Evolutionary conservation across 257 asterid genomes (phyloP), one percentile per base, ranked within the genome.

Genomic region (Nicotiana knightiana): DNA sequence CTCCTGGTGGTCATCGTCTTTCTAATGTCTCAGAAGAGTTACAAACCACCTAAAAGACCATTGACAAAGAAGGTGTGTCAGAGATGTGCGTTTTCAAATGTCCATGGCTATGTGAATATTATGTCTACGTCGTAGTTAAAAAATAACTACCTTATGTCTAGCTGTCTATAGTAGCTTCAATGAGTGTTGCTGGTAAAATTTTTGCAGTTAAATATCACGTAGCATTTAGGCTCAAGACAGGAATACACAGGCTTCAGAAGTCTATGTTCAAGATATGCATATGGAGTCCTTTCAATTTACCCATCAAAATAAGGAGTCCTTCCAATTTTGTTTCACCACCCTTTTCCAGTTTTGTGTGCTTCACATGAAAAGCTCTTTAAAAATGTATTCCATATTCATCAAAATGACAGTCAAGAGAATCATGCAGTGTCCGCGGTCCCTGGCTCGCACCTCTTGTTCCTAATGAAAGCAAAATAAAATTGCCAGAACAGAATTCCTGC

Each of bases 21-120:
- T 86, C 94, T 96, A 85, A 88, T 96, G 16, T 90, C 97, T 48
- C 98, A 93, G 82, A 94, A 92, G 83, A 94, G 98, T 91, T 96
- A 96, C 87, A 93, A 90, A 88, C 99, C 99, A 82, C 99, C 99
- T 59, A 96, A 96, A 88, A 94, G 97, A 84, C 99, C 99, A 66
- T 80, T 96, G 87, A 94, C 98, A 8, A 80, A 90, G 85, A 94
- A 90, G 99, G 99, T 95, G 78, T 67, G 85, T 58, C 26, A 48
- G 18, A 24, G 6, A 48, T 48, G 62, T 43, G 33, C 39, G 3
- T 46, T 71, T 71, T 71, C 24, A 71, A 46, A 13, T 24, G 79
- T 24, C 79, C 6, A 48, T 13, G 39, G 26, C 61, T 35, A 3
- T 46, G 24, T 46, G 24, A n/a, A 71, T 71, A 71, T 71, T 46